Base-by-base conservation (phyloP, 2,329 filamentous ascomycete species). In the Teratosphaeria zuluensis region DNA sequence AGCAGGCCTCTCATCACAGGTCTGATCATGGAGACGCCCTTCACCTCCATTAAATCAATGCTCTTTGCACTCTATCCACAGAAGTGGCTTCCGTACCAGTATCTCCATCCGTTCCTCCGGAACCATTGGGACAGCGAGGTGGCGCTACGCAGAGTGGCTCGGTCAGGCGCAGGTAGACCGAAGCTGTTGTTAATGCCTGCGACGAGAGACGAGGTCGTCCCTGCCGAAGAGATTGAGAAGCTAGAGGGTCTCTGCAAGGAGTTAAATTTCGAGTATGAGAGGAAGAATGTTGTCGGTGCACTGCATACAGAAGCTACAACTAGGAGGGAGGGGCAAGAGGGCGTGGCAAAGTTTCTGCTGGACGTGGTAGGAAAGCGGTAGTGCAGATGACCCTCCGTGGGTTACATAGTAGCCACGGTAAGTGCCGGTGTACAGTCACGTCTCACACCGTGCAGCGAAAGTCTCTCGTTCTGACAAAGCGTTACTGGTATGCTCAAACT, bases 11-110 rank as follows among this genome's bases (percentile, higher is more conserved):
- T 35, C 0, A 70, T 82, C 9, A 64, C 66, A 1, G 76, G 80
- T 1, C 62, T 92, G 55, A 77, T 92, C 11, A 77, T 92, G 1
- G 89, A 92, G 69, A 91, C 89, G 0, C 88, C 89, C 0, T 91
- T 91, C 62, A 81, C 85, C 0, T 88, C 84, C 51, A 81, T 89
- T 58, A 79, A 81, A 59, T 81, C 81, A 19, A 90, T 92, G 87
- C 76, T 92, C 5, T 75, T 81, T 51, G 84, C 82, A 1, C 72
- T 92, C 2, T 92, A 92, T 67, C 88, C 88, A 1, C 87, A 91
- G 65, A 88, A 82, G 65, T 92, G 88, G 87, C 75, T 92, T 6
- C 89, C 89, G 0, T 92, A 92, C 69, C 81, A 82, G 53, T 84
- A 92, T 68, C 77, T 92, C 0, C 84, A 84, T 78, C 86, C 86